phyloP scores from a whole-genome alignment of 805 yeast genomes.

The Candida succiphila region DNA sequence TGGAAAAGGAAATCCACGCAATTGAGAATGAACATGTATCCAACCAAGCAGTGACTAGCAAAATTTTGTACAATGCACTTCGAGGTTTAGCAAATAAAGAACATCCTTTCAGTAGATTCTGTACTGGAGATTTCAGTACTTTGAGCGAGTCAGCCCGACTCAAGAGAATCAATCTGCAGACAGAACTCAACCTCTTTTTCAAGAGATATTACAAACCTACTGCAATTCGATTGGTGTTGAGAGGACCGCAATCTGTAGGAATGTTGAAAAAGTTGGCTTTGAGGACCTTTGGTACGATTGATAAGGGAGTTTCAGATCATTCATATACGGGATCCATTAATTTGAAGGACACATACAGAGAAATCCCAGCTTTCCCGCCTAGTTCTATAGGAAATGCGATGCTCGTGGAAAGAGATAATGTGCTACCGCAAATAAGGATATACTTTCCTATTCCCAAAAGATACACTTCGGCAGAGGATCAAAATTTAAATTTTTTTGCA shows the following conservation, averaged over 20 bases:
- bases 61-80: conserved; percentile 49
- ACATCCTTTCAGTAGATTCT: conserved; percentile 52
- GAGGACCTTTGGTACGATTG: conserved; percentile 29
- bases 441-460: too few relatives aligned
- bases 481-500: too few relatives aligned
- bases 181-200: conserved; percentile 29
- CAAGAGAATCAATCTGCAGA: conserved; percentile 25
- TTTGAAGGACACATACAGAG: too few relatives aligned
- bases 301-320: too few relatives aligned
- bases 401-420: too few relatives aligned
- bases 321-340: too few relatives aligned
- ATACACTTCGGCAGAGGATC: too few relatives aligned
- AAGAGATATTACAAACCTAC: conserved; percentile 30
- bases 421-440: too few relatives aligned
- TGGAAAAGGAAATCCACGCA: conserved; percentile 45
- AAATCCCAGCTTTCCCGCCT: too few relatives aligned
- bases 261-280: conserved; percentile 41
- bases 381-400: too few relatives aligned
- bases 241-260: conserved; percentile 60
- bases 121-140: conserved; percentile 55
- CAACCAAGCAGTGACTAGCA: conserved; percentile 34
- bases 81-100: conserved; percentile 34
- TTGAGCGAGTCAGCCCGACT: conserved; percentile 25
- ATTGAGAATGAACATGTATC: conserved; percentile 57
- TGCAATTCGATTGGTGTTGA: conserved; percentile 48